Percentiles rank a stretch among this genome's conserved stretches.
phyloP scores from a whole-genome alignment of 208 protist genomes.

The Angomonas deanei region DNA sequence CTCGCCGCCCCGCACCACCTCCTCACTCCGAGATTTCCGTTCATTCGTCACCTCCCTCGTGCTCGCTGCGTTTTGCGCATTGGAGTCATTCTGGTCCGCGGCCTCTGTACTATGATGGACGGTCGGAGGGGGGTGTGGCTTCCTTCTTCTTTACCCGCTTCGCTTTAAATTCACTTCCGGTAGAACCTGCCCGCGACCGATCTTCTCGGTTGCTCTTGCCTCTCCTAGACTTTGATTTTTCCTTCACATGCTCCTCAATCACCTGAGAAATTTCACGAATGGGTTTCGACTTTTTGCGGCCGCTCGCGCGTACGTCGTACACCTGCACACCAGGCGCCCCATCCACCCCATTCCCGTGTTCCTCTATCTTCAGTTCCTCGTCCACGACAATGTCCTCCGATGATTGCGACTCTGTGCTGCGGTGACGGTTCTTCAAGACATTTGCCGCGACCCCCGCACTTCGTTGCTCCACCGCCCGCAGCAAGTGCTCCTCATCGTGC shows the following conservation, averaged over 20 bases:
- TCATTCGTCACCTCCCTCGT: not conserved
- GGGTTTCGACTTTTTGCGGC: constrained; percentile 45
- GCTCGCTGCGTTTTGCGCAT: not conserved
- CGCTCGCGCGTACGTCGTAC: constrained; percentile 79
- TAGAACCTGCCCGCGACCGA: not conserved
- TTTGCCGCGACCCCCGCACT: constrained; percentile 68
- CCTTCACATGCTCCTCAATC: constrained; percentile 74
- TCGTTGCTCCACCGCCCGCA: constrained; percentile 81
- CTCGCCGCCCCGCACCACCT: not conserved
- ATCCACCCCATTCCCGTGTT: constrained; percentile 43
- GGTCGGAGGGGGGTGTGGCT: not conserved
- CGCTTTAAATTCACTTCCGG: not conserved
- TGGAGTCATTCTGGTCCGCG: not conserved
- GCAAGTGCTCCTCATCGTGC: constrained; percentile 66
- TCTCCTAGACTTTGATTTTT: constrained; percentile 4
- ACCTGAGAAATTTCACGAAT: constrained; percentile 80
- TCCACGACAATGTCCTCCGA: not conserved
- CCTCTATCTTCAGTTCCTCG: constrained; percentile 53
- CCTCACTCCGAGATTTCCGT: no score
- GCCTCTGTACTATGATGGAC: not conserved
- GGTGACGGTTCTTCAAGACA: constrained; percentile 37
- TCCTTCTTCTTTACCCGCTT: not conserved
- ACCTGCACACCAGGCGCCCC: constrained; percentile 62
- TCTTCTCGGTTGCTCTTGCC: not conserved
- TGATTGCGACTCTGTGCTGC: constrained; percentile 20